Base-by-base conservation (phyloP, 2,329 filamentous ascomycete genomes). In the Thermoascus crustaceus region DNA sequence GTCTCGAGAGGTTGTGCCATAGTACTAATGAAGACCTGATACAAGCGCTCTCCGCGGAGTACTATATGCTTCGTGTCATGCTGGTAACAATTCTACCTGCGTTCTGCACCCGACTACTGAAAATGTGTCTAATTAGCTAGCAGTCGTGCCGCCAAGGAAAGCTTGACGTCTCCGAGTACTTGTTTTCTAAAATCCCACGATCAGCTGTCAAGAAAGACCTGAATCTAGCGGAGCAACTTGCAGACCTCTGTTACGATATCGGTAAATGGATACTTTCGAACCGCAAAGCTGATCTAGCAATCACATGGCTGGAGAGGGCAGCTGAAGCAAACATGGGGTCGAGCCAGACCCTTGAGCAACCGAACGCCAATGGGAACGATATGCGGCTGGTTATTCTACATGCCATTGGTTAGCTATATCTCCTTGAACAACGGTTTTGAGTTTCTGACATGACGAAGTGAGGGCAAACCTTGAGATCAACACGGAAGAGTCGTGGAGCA, bases 71-170 rank as follows among this genome's bases (percentile, higher is more conserved):
- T 40, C 72, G 83, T 20, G 77, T 77, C 23, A 69, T 72, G 20
- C 56, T 91, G 58, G 85, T 86, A 60, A 56, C 69, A 46, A 11
- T 34, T 32, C 23, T 42, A 40, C 37, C 20, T 31, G 7, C 21
- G 35, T 33, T 22, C 18, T n/a, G n/a, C n/a, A n/a, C n/a, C n/a
- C 17, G 25, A 24, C 11, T 4, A 18, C 3, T 16, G 6, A 29
- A 21, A 17, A 16, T 18, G 38, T 34, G 30, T 14, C 13, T 41
- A 11, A 42, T 36, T 20, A 22, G 30, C 18, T 31, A 5, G 20
- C 39, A 89, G 85, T 74, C 80, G 19, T 94, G 81, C 78, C 77
- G 78, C 47, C 79, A 87, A 51, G 69, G 75, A 25, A 75, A 80
- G 25, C 67, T 82, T 9, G 82, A 89, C 38, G 73, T 87, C 31